Percentiles rank a stretch among this genome's conserved stretches.
phyloP scores from a whole-genome alignment of 306 rosid species.

The Leucaena leucocephala region DNA sequence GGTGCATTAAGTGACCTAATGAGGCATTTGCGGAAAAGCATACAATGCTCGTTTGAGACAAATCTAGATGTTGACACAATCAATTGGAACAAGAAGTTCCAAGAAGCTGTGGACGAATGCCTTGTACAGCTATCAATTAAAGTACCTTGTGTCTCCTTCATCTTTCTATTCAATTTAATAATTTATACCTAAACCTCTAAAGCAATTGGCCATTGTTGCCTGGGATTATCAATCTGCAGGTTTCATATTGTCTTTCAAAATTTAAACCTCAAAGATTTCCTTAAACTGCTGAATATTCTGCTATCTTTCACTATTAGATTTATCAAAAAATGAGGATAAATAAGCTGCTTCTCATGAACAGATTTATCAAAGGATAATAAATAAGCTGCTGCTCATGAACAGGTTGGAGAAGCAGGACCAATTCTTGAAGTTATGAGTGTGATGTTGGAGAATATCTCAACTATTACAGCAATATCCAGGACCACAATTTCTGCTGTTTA shows the following conservation, averaged over 20 bases:
- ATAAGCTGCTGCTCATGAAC: constrained; percentile 45
- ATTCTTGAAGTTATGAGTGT: constrained; percentile 86
- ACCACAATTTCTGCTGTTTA: constrained; percentile 70
- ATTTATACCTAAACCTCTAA: constrained; percentile 14
- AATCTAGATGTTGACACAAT: constrained; percentile 53
- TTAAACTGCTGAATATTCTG: neutral
- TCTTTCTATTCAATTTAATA: constrained; percentile 14
- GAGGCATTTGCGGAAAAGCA: constrained; percentile 86
- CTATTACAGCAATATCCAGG: constrained; percentile 65
- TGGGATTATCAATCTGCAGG: constrained; percentile 4
- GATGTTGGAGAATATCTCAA: constrained; percentile 82
- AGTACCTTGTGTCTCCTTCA: constrained; percentile 48
- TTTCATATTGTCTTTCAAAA: constrained; percentile 25
- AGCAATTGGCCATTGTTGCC: constrained; percentile 26
- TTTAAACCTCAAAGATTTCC: neutral
- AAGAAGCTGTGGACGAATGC: constrained; percentile 81
- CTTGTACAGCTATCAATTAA: constrained; percentile 77
- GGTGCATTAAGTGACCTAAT: constrained; percentile 81
- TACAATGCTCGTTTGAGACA: constrained; percentile 69
- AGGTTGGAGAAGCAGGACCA: constrained; percentile 92
- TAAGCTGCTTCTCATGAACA: constrained; percentile 48
- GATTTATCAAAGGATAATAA: constrained; percentile 42
- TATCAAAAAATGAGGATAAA: neutral
- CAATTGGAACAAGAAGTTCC: constrained; percentile 70
- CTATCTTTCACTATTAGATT: constrained; percentile 18